Base-by-base conservation (phyloP, 202 grass and related monocot species). In the Alloteropsis angusta region DNA sequence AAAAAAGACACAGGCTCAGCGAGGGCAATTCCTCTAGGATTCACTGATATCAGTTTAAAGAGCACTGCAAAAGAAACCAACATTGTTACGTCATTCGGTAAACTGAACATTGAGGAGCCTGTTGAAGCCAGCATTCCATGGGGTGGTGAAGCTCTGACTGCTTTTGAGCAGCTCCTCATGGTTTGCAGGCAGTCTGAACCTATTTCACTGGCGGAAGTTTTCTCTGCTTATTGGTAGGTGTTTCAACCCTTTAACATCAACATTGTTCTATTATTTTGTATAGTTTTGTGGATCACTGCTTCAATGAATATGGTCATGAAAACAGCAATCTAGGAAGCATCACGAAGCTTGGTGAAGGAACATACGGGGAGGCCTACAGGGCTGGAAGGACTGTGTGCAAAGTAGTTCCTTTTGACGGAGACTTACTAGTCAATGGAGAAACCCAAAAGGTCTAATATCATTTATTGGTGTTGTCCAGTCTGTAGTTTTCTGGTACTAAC, bases 401-500 rank as follows among this genome's bases (percentile, higher is more conserved):
- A 92, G 84, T 94, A 63, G 91, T 97, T 57, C 95, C 95, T 48
- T 92, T 98, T 50, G 87, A 97, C 68, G 95, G 95, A 54, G 79
- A 90, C 53, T 77, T 72, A 48, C 38, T 90, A 49, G 91, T 98
- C 69, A 98, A 98, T 77, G 85, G 89, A 87, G 95, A 94, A 88
- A 80, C 76, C 32, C 95, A 98, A 60, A 98, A 98, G 95, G 95
- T 98, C 82, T 85, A 64, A 64, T 76, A 81, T 86, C 10, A 78
- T 73, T 62, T 16, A 57, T 81, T 26, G 52, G 18, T 86, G 14
- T 62, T 47, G 15, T 63, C 23, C 19, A 63, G 18, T 49, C 64
- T 67, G 5, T 57, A 71, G 52, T 68, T 59, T 69, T 76, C 71
- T 67, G 9, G 5, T 81, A 84, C 26, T 88, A 71, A 83, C 76